These are phyloP conservation scores for Ulmus americana DNA, from an alignment of 331 rosid genomes.

Conservation along the genomic window DNA sequence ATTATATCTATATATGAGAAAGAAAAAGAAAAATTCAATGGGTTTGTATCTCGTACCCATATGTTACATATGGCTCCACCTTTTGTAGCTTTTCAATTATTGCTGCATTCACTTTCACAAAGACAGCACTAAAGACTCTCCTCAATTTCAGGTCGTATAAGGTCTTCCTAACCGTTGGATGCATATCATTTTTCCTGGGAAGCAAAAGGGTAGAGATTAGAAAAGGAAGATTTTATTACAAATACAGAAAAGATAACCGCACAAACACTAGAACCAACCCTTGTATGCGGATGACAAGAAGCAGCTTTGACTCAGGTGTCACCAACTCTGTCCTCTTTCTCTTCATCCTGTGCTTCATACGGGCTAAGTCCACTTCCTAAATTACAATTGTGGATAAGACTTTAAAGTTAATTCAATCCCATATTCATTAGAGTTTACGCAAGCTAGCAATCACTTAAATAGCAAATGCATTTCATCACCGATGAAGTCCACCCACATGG, in stretches of 20 bases:
- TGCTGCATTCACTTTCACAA: conserved; percentile 53
- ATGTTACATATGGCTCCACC: conserved; percentile 85
- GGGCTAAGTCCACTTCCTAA: conserved; percentile 71
- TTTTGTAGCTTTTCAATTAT: conserved; percentile 51
- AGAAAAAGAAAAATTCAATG: conserved; percentile 1
- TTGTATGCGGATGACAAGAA: conserved; percentile 57
- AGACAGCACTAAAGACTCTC: conserved; percentile 60
- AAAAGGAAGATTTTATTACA: not conserved
- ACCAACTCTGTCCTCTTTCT: conserved; percentile 35
- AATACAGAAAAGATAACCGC: not conserved
- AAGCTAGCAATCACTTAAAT: too few species aligned
- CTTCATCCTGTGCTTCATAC: conserved; percentile 65
- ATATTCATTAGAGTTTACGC: too few species aligned
- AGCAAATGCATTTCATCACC: too few species aligned
- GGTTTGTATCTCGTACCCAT: conserved; percentile 48
- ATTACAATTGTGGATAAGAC: not conserved
- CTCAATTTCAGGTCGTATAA: conserved; percentile 53
- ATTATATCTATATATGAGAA: not conserved
- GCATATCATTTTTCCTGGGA: conserved; percentile 77
- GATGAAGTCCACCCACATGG: too few species aligned
- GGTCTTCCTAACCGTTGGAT: conserved; percentile 53
- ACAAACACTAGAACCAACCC: conserved; percentile 38
- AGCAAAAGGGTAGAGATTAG: not conserved
- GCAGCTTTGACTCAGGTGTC: conserved; percentile 36
- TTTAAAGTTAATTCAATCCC: not conserved